Conservation (phyloP, 2,329 filamentous ascomycete genomes). For the Colletotrichum somersetense region DNA sequence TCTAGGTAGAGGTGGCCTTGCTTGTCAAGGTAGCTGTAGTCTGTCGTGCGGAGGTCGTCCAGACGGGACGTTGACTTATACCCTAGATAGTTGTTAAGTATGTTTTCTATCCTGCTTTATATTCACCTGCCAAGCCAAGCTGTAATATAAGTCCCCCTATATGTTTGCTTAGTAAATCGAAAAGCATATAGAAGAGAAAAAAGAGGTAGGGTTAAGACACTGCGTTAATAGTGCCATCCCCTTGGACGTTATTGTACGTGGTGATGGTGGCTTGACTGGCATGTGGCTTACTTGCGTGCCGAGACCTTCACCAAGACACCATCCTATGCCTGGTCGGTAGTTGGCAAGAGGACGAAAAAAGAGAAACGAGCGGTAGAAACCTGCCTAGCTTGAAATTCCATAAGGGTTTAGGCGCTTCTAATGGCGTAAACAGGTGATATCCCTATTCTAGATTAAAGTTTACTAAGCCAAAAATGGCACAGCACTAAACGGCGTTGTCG, state of each 20-base stretch:
- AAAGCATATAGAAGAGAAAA: background rate
- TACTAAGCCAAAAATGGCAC: too few species aligned
- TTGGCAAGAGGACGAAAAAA: too few species aligned
- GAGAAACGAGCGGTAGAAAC: too few species aligned
- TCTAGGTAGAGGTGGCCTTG: slow-evolving; percentile 56
- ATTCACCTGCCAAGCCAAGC: background rate
- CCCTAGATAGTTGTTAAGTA: slow-evolving; percentile 49
- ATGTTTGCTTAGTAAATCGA: too few species aligned
- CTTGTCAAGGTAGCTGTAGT: slow-evolving; percentile 55
- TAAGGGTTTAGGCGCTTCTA: too few species aligned
- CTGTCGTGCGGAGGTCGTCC: slow-evolving; percentile 49
- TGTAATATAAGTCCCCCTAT: too few species aligned
- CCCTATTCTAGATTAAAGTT: too few species aligned
- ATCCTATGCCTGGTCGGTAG: background rate
- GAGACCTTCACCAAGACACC: background rate
- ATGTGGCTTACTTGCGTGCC: too few species aligned
- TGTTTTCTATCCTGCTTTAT: slow-evolving; percentile 13
- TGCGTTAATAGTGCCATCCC: background rate
- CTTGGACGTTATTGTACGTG: background rate
- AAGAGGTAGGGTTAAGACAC: background rate
- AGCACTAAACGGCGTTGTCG: too few species aligned
- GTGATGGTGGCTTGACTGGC: background rate
- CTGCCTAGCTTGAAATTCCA: too few species aligned
- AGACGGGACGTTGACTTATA: slow-evolving; percentile 50
- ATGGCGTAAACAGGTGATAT: too few species aligned